A percentile compares a stretch with the other conserved stretches of the same genome.
Conservation (phyloP, 495 filamentous ascomycete species). For the Ascodesmis nigricans region DNA sequence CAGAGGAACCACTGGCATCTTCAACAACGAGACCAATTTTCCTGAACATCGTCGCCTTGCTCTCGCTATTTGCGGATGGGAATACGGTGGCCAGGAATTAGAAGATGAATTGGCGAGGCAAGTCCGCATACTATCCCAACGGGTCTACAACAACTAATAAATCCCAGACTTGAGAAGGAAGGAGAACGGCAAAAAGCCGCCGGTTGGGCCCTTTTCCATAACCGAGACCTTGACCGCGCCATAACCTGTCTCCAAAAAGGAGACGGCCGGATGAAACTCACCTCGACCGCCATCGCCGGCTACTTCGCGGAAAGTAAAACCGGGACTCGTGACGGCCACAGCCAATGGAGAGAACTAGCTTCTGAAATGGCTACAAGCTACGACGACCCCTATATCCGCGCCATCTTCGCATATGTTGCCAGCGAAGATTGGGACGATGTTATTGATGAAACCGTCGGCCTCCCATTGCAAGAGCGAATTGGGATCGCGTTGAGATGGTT, state of each 20-base stretch:
- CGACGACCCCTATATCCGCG: slow-evolving; percentile 67
- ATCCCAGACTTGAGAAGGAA: slow-evolving; percentile 27
- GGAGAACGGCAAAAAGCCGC: slow-evolving; percentile 63
- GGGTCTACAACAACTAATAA: background rate
- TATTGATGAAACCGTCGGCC: slow-evolving; percentile 52
- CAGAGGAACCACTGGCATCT: slow-evolving; percentile 23
- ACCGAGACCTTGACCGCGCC: slow-evolving; percentile 32
- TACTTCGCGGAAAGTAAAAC: slow-evolving; percentile 8
- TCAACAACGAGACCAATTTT: slow-evolving; percentile 34
- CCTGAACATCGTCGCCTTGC: slow-evolving; percentile 58
- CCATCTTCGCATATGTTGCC: slow-evolving; percentile 77
- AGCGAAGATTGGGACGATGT: slow-evolving; percentile 74
- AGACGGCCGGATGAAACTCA: slow-evolving; percentile 19
- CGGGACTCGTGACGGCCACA: slow-evolving; percentile 6
- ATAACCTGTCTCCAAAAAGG: slow-evolving; percentile 13
- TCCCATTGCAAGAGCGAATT: slow-evolving; percentile 67
- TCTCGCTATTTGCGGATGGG: slow-evolving; percentile 56
- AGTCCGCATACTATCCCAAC: background rate
- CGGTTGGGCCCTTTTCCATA: slow-evolving; percentile 52
- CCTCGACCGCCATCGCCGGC: slow-evolving; percentile 21
- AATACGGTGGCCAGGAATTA: slow-evolving; percentile 34
- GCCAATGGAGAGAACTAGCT: slow-evolving; percentile 21
- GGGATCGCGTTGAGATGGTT: slow-evolving; percentile 73
- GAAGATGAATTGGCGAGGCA: slow-evolving; percentile 22
- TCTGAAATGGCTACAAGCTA: slow-evolving; percentile 40